These are phyloP conservation scores for Stagonosporopsis vannaccii DNA, from an alignment of 2,329 filamentous ascomycete genomes.

Conservation along the genomic window DNA sequence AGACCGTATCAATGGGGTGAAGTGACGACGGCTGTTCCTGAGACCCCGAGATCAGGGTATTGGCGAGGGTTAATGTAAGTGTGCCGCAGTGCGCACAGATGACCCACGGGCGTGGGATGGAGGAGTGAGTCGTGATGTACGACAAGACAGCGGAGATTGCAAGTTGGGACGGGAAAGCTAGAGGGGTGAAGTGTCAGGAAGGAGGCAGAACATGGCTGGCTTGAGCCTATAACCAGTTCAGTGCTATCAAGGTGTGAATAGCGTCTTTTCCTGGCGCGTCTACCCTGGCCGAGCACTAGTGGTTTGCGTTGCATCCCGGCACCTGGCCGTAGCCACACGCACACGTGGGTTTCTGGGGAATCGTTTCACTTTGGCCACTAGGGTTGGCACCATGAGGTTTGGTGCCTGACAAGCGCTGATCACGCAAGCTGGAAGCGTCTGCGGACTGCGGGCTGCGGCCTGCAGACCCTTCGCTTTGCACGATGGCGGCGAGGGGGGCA, in stretches of 20 bases:
- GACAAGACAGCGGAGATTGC: constrained; percentile 30
- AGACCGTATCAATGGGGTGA: constrained; percentile 29
- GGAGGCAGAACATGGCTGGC: constrained; percentile 40
- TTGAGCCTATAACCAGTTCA: constrained; percentile 44
- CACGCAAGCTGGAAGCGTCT: constrained; percentile 22
- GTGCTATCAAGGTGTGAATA: constrained; percentile 44
- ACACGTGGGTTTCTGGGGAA: constrained; percentile 49
- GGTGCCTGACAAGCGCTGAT: constrained; percentile 28
- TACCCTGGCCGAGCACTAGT: constrained; percentile 35
- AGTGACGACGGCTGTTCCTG: constrained; percentile 36
- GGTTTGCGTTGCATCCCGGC: constrained; percentile 39
- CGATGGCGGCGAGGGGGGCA: neutral
- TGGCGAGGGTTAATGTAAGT: constrained; percentile 36
- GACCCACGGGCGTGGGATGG: constrained; percentile 28
- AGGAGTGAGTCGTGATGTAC: constrained; percentile 21
- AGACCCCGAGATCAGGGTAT: constrained; percentile 28
- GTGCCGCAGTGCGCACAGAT: constrained; percentile 33
- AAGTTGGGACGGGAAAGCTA: constrained; percentile 19
- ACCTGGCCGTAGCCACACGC: constrained; percentile 44
- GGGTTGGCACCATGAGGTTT: constrained; percentile 27
- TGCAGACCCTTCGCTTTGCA: constrained; percentile 17
- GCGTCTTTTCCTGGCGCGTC: constrained; percentile 30
- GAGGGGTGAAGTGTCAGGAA: constrained; percentile 25
- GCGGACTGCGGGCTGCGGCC: neutral
- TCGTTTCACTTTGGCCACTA: constrained; percentile 46